Evolutionary conservation across 768 basidiomycete species (phyloP), one percentile per base, ranked within the genome.

Genomic region (Hericium coralloides): DNA sequence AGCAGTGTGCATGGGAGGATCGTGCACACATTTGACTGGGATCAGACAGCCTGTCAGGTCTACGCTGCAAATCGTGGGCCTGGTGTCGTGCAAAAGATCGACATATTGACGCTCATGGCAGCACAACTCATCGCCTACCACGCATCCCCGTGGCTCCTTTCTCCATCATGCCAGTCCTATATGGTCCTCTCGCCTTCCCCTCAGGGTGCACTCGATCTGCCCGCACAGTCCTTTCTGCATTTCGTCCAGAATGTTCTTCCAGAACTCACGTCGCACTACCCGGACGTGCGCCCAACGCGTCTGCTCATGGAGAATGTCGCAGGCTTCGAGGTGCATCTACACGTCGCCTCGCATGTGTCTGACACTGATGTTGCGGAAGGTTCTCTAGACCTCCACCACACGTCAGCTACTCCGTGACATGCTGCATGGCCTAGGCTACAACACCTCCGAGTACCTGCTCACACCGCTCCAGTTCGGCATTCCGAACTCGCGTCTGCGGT

Each of bases 131-230:
- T 75, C 12, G 56, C 63, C 18, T 70, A 79, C 23, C 58, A 78
- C 53, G 84, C 87, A 17, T 69, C 83, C 59, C 66, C 89, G 4
- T 92, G 90, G 89, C 77, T 92, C 17, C 68, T 90, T 48, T 91
- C 89, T 0, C 90, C 89, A 5, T 82, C 89, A 7, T 92, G 89
- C 67, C 89, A 92, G 64, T 89, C 90, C 0, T 92, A 91, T 64
- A 91, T 90, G 0, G 79, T 89, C 2, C 72, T 92, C 53, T 90
- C 89, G 64, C 83, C 87, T 3, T 73, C 76, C 14, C 85, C 86
- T 8, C 84, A 84, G 72, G 88, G 86, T 9, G 79, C 78, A 8
- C 70, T 71, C 12, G 90, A 92, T 71, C 85, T 88, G 12, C 80
- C 89, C 14, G 89, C 89, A 8, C 75, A 76, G 59, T 88, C 87